Conservation (phyloP, 345 rosid species). For the Eucalyptus viminalis region DNA sequence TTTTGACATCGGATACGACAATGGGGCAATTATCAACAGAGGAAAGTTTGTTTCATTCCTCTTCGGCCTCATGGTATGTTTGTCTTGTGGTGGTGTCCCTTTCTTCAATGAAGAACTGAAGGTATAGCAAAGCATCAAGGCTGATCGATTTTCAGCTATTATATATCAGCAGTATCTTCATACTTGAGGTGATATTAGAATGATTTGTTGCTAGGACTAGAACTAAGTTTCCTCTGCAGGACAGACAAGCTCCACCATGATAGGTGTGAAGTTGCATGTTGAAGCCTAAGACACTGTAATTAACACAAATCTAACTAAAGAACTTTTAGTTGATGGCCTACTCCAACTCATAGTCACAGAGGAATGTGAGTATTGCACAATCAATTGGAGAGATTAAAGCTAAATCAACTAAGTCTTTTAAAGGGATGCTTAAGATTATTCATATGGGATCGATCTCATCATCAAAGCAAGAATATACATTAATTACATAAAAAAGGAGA, state of each 20-base stretch:
- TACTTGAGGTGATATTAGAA: neutral
- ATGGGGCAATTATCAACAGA: neutral
- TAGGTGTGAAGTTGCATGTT: too few relatives aligned
- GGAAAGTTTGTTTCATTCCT: neutral
- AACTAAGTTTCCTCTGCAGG: neutral
- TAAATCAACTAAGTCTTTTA: neutral
- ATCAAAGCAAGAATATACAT: neutral
- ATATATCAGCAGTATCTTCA: neutral
- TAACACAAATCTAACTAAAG: neutral
- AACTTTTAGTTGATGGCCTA: neutral
- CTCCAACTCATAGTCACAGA: neutral
- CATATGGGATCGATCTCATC: neutral
- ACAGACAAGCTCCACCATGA: neutral
- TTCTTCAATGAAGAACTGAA: neutral
- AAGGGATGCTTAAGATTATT: neutral
- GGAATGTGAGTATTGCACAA: neutral
- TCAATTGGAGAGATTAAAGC: neutral
- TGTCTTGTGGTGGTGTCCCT: neutral
- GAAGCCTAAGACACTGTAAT: neutral
- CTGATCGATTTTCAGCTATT: neutral
- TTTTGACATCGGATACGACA: neutral
- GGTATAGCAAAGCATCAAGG: neutral
- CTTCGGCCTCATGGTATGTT: neutral
- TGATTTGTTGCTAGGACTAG: neutral
- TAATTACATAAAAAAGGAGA: neutral